These are phyloP conservation scores for Mitosporidium daphniae DNA, from an alignment of 371 early-diverging fungal species.

Conservation along the genomic window DNA sequence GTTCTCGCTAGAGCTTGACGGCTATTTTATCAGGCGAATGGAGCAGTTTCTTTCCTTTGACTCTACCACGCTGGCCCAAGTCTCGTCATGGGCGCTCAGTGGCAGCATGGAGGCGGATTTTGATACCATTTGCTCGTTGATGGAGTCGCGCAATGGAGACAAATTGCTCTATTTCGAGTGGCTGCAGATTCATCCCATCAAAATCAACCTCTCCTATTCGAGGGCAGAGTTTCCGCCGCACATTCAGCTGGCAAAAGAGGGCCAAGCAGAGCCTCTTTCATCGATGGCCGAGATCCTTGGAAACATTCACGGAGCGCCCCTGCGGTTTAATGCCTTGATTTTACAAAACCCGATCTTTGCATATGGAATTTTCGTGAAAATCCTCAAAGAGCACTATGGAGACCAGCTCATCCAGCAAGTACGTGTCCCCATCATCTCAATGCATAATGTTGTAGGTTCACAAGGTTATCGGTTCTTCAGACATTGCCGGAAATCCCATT, in stretches of 20 bases:
- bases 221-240: conserved; percentile 19
- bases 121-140: conserved; percentile 17
- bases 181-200: conserved; percentile 62
- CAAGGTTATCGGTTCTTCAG: conserved; percentile 68
- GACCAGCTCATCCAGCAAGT: too few species aligned
- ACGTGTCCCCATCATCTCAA: too few species aligned
- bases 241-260: conserved; percentile 2
- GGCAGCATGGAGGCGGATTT: conserved; percentile 8
- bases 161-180: conserved; percentile 69
- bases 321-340: conserved; percentile 17
- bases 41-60: conserved; percentile 40
- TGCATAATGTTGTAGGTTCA: conserved; percentile 50
- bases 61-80: not conserved
- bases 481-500: conserved; percentile 83
- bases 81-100: not conserved
- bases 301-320: conserved; percentile 1
- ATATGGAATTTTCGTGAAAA: conserved; percentile 24
- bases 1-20: conserved; percentile 52
- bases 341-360: conserved; percentile 49
- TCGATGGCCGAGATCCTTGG: conserved; percentile 3
- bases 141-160: conserved; percentile 17
- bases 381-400: conserved; percentile 41
- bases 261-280: conserved; percentile 1
- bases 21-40: conserved; percentile 39
- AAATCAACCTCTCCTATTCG: conserved; percentile 54